A percentile compares a stretch with the other conserved stretches of the same genome.
These are phyloP conservation scores for Rhizopogon vesiculosus DNA, from an alignment of 768 basidiomycete genomes.

Conservation along the genomic window DNA sequence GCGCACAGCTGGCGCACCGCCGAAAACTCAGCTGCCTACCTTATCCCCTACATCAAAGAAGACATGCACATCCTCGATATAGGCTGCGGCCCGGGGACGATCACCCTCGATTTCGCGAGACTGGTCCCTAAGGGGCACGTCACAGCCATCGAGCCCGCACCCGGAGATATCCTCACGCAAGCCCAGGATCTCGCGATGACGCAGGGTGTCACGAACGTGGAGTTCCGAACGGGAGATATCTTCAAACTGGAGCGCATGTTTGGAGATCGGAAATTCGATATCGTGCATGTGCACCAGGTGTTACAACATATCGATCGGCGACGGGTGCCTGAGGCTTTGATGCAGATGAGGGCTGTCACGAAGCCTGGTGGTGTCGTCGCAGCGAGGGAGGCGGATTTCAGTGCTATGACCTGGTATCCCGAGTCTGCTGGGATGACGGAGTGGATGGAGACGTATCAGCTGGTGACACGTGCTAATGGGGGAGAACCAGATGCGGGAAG, in stretches of 20 bases:
- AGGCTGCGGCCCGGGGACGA: constrained; percentile 50
- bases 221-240: constrained; percentile 36
- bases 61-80: constrained; percentile 42
- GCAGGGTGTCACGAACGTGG: constrained; percentile 31
- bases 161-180: constrained; percentile 26
- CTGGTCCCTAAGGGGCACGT: constrained; percentile 37
- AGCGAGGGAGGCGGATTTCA: constrained; percentile 37
- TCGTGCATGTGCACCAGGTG: constrained; percentile 47
- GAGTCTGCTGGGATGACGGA: constrained; percentile 25
- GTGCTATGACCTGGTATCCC: constrained; percentile 31
- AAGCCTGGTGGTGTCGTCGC: constrained; percentile 44
- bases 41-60: constrained; percentile 32
- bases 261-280: constrained; percentile 33
- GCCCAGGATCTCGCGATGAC: constrained; percentile 27
- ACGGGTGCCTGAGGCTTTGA: constrained; percentile 25
- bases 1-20: constrained; percentile 35
- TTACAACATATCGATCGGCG: constrained; percentile 43
- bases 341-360: constrained; percentile 44
- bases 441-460: constrained; percentile 14
- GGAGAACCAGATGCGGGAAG: constrained; percentile 38
- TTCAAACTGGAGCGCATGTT: constrained; percentile 33
- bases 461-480: constrained; percentile 25
- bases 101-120: constrained; percentile 39
- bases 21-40: constrained; percentile 36
- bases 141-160: constrained; percentile 36